Evolutionary conservation across 164 flowering plant species (phyloP), one percentile per base, ranked within the genome.

Genomic region (Cinnamomum micranthum): DNA sequence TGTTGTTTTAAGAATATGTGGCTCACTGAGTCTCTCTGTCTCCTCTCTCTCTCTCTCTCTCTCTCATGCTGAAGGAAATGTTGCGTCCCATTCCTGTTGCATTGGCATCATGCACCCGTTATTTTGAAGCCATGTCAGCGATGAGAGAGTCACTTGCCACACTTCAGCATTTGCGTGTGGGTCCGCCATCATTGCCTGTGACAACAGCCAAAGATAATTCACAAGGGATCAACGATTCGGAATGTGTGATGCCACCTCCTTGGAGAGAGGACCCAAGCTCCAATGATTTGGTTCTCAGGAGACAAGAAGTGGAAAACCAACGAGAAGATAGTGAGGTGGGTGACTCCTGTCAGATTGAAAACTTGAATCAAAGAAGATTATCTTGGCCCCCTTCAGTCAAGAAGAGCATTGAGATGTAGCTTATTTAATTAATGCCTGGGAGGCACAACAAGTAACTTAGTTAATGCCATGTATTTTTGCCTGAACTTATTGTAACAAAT

Each of bases 51-150:
- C 47, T 35, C 47, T 6, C 47, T 35, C 47, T 41, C 47, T 41
- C 47, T 41, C 47, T 41, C 47, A 41, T 41, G 47, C 11, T 85
- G 82, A 79, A 95, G 98, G 99, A 94, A 83, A 94, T 96, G 98
- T 88, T 95, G 50, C 96, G 97, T 6, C 98, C 98, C 47, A 96
- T 96, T 68, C 99, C 98, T 52, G 95, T 91, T 50, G 98, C 98
- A 15, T 77, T 93, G 73, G 99, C 97, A 69, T 93, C 97, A 14
- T 93, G 99, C 84, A 94, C 99, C 6, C 86, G 97, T n/a, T 92
- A 88, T 80, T 96, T 92, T 76, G 97, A 94, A 82, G 99, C 97
- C 35, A 91, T 92, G 93, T 85, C 98, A 28, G 98, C 98, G n/a
- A 96, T 87, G 93, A 87, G 98, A 77, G 98, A 96, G 78, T 91